Evolutionary conservation across 495 filamentous ascomycete species (phyloP).

Genomic region (Aspergillus avenaceus): DNA sequence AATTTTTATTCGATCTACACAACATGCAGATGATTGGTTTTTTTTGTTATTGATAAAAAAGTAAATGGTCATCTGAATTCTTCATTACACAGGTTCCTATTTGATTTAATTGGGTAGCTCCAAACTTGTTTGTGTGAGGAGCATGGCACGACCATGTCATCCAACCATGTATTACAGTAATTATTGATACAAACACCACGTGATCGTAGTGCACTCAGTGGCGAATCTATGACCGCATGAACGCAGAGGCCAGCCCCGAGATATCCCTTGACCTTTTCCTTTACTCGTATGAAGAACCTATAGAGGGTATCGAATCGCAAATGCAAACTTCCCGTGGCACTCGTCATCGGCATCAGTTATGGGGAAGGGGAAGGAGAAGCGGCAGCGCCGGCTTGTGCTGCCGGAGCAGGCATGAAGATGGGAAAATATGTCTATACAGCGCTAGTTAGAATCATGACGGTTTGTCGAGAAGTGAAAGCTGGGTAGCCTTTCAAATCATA

Average conservation of each 20-base stretch:
- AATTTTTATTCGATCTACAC: not conserved
- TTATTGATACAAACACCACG: not conserved
- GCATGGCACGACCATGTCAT: not conserved
- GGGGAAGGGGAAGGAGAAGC: conserved; percentile 41
- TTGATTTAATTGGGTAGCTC: too few species aligned
- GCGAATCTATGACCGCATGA: not conserved
- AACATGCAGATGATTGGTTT: not conserved
- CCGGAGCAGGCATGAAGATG: conserved; percentile 68
- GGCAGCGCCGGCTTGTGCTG: conserved; percentile 32
- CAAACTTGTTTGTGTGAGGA: not conserved
- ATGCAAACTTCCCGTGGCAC: conserved; percentile 8
- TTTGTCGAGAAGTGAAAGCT: not conserved
- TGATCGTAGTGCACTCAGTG: not conserved
- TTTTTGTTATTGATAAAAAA: too few species aligned
- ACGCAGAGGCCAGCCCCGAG: not conserved
- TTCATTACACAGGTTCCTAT: too few species aligned
- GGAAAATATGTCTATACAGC: conserved; percentile 67
- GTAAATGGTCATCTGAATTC: too few species aligned
- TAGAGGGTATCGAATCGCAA: conserved; percentile 1
- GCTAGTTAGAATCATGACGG: conserved; percentile 10
- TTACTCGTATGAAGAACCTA: not conserved
- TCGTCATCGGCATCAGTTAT: conserved; percentile 11
- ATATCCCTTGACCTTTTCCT: not conserved
- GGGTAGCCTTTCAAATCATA: conserved; percentile 30
- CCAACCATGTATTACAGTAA: not conserved